phyloP scores from a whole-genome alignment of 208 protist species.

The Leishmania aethiopica region DNA sequence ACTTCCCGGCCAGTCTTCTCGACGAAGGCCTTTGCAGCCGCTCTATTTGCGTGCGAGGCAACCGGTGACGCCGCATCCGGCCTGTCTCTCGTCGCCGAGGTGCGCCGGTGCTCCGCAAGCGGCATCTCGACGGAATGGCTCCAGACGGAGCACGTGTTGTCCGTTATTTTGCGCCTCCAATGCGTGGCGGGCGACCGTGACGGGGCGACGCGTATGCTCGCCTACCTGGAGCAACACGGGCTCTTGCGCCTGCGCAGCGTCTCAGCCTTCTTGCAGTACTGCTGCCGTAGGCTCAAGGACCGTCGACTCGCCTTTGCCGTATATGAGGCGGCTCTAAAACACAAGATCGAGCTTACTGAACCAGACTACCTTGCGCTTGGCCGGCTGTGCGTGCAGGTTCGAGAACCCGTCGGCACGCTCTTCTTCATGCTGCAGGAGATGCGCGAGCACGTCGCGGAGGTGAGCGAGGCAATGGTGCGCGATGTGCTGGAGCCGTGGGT shows the following conservation, averaged over 20 bases:
- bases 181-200: conserved; percentile 44
- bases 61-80: conserved; percentile 32
- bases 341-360: conserved; percentile 48
- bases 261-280: conserved; percentile 57
- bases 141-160: conserved; percentile 59
- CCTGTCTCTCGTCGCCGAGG: conserved; percentile 48
- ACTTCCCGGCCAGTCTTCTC: conserved; percentile 18
- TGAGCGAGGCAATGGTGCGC: conserved; percentile 34
- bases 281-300: conserved; percentile 28
- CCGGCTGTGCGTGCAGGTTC: conserved; percentile 40
- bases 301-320: conserved; percentile 43
- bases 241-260: conserved; percentile 58
- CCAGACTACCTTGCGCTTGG: conserved; percentile 58
- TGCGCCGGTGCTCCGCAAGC: conserved; percentile 25
- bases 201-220: conserved; percentile 58
- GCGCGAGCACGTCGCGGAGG: conserved; percentile 45
- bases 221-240: conserved; percentile 48
- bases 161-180: conserved; percentile 67
- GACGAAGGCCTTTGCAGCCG: conserved; percentile 43
- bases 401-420: conserved; percentile 50
- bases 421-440: conserved; percentile 60
- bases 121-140: conserved; percentile 29
- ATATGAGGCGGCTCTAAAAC: conserved; percentile 45
- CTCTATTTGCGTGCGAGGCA: conserved; percentile 55
- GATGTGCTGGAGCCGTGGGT: conserved; percentile 65